Base-by-base conservation (phyloP, 768 basidiomycete species). In the Naganishia kalamii region DNA sequence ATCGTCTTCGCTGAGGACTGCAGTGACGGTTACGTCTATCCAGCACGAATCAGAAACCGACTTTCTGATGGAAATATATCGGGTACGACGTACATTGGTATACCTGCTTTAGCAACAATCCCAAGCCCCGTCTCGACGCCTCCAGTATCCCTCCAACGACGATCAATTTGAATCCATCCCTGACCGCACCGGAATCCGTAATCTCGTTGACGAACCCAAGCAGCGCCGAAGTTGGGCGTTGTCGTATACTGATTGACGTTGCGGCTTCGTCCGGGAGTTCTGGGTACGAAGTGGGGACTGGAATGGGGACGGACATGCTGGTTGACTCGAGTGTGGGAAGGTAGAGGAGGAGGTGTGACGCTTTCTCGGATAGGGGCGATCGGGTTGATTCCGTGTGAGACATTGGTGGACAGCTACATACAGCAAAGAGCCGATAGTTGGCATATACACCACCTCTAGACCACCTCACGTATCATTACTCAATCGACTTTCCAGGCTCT, bases 111-210 rank as follows among this genome's bases (percentile, higher is more conserved):
- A 27, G 23, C 4, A 64, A 13, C n/a, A 44, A 10, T 19, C 50
- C 51, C 13, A 52, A 44, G 17, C 50, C 63, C 15, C 63, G 37
- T 32, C 63, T 37, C 21, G 63, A 51, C 8, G 63, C 63, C 51
- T 64, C 63, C 12, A 64, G 47, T 4, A 52, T 52, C 8, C 63
- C 63, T 19, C 63, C 63, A n/a, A 64, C 35, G 37, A 64, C 51
- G 27, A 64, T 64, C 32, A 64, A 32, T 51, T 64, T 64, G 27
- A 64, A n/a, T 15, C 63, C 63, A 37, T 64, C 63, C 30, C 63
- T 12, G 12, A 64, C 41, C 29, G 63, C 50, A 10, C 50, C 63
- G 7, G 63, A 64, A 23, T 52, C 63, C 33, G 52, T 64, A 27
- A 48, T 33, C 6, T 57, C 47, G 51, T 32, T 37, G 27, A 48